Evolutionary conservation across 225 moss, liverwort and hornwort genomes (phyloP).

Genomic region (Antitrichia curtipendula): DNA sequence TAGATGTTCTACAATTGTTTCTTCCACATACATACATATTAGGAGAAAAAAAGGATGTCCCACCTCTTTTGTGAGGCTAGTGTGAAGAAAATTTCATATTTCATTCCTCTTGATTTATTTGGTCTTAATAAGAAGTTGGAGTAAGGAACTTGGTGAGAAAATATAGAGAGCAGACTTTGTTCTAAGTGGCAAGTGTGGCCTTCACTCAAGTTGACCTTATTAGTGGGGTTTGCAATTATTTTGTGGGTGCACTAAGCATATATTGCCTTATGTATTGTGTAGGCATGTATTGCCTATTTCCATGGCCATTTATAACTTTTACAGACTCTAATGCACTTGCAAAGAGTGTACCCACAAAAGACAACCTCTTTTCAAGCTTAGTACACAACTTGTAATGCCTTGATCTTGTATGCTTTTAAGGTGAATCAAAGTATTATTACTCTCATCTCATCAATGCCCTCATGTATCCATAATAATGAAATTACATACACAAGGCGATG

Average conservation of each 20-base stretch:
- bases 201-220: background rate
- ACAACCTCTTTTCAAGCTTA: background rate
- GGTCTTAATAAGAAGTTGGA: too few relatives aligned
- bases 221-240: rapidly evolving
- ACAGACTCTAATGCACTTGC: background rate
- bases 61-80: too few relatives aligned
- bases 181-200: background rate
- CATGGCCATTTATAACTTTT: background rate
- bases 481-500: background rate
- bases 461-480: background rate
- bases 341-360: rapidly evolving
- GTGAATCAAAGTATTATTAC: background rate
- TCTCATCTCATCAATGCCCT: background rate
- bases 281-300: background rate
- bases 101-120: too few relatives aligned
- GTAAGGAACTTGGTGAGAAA: too few relatives aligned
- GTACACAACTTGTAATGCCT: background rate
- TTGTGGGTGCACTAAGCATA: rapidly evolving
- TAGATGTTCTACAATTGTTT: too few relatives aligned
- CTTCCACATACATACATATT: background rate
- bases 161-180: background rate
- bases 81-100: too few relatives aligned
- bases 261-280: background rate
- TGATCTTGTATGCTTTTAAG: background rate
- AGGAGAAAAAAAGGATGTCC: too few relatives aligned